phyloP scores from a whole-genome alignment of 805 yeast genomes.

The Clavispora carvajalis region DNA sequence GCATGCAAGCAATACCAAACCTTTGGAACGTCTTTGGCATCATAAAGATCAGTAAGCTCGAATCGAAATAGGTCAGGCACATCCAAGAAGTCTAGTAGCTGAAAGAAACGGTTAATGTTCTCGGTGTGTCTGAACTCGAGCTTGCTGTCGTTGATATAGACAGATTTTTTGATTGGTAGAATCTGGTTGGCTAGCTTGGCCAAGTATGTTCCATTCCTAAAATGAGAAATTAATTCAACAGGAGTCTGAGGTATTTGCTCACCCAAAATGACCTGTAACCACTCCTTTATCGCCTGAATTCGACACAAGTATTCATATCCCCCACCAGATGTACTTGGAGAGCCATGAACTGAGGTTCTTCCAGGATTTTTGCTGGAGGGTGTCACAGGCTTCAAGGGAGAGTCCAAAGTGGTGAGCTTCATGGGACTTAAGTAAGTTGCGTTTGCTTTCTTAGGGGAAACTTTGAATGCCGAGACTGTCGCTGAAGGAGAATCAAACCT shows the following conservation, averaged over 20 bases:
- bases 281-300: conserved; percentile 71
- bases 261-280: conserved; percentile 64
- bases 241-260: conserved; percentile 53
- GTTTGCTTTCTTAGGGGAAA: conserved; percentile 17
- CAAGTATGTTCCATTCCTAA: conserved; percentile 79
- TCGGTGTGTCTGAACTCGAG: conserved; percentile 89
- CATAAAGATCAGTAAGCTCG: conserved; percentile 90
- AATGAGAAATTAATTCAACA: conserved; percentile 53
- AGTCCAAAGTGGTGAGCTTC: background rate
- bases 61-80: conserved; percentile 87
- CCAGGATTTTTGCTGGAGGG: background rate
- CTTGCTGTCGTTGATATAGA: conserved; percentile 48
- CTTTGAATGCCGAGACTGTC: conserved; percentile 37
- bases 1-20: conserved; percentile 94
- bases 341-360: conserved; percentile 22
- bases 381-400: background rate
- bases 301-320: conserved; percentile 77
- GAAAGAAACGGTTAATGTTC: conserved; percentile 80
- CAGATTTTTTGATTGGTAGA: conserved; percentile 56
- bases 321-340: conserved; percentile 13
- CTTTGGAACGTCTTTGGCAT: conserved; percentile 85
- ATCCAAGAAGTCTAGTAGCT: conserved; percentile 59
- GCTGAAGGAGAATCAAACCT: conserved; percentile 39
- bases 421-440: background rate
- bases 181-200: conserved; percentile 74